A percentile compares a stretch with the other conserved stretches of the same genome.
Evolutionary conservation across 495 filamentous ascomycete species (phyloP).

Genomic region (Cairneyella variabilis): DNA sequence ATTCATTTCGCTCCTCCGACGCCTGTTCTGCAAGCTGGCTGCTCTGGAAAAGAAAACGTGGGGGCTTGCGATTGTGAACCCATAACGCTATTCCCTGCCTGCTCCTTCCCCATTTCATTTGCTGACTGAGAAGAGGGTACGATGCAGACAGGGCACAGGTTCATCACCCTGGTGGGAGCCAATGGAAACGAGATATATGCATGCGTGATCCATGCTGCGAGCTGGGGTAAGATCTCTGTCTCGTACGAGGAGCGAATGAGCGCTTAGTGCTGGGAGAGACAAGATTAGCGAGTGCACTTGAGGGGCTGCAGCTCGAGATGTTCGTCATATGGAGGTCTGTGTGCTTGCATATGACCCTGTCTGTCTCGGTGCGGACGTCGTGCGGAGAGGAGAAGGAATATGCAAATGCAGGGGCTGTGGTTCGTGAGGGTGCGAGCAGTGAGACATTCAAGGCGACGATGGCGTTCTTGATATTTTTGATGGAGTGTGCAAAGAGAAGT

Average conservation of each 20-base stretch:
- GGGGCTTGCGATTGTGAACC: conserved; percentile 9
- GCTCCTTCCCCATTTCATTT: background rate
- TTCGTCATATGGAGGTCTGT: conserved; percentile 10
- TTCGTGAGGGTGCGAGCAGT: background rate
- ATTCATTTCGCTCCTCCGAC: background rate
- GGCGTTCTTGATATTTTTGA: background rate
- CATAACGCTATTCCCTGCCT: background rate
- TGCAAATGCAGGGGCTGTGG: background rate
- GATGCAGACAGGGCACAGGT: conserved; percentile 1
- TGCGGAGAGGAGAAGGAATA: conserved; percentile 11
- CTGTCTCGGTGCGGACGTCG: background rate
- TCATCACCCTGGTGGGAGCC: background rate
- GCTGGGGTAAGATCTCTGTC: background rate
- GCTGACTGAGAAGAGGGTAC: background rate
- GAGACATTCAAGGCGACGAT: background rate
- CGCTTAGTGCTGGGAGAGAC: background rate
- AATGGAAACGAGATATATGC: conserved; percentile 9
- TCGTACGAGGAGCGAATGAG: background rate
- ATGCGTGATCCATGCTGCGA: conserved; percentile 1
- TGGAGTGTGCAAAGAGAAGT: background rate
- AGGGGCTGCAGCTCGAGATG: too few species aligned
- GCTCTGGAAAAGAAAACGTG: conserved; percentile 1
- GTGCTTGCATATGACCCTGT: conserved; percentile 9
- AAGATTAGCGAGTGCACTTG: conserved; percentile 19
- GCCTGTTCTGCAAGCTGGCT: background rate